phyloP scores from a whole-genome alignment of 805 yeast genomes.

The Babjeviella inositovora region DNA sequence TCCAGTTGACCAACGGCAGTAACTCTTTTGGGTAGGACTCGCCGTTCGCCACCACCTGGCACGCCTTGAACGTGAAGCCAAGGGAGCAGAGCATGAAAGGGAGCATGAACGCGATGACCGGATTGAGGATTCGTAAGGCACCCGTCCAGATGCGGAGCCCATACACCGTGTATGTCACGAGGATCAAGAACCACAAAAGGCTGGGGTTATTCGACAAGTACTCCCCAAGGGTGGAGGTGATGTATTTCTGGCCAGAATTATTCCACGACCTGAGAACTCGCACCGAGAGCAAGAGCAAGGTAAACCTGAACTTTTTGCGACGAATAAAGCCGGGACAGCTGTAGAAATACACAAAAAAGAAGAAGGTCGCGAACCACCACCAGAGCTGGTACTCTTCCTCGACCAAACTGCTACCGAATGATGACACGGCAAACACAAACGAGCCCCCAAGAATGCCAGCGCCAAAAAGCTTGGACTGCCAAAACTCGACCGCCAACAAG shows the following conservation, averaged over 20 bases:
- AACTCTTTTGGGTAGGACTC: slow-evolving; percentile 28
- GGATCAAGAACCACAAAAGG: slow-evolving; percentile 30
- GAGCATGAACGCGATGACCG: slow-evolving; percentile 21
- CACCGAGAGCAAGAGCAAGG: slow-evolving; percentile 15
- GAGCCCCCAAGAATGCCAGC: slow-evolving; percentile 8
- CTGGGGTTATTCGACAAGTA: slow-evolving; percentile 15
- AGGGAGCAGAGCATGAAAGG: slow-evolving; percentile 27
- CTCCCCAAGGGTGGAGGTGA: slow-evolving; percentile 27
- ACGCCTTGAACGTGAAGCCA: slow-evolving; percentile 35
- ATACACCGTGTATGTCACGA: slow-evolving; percentile 15
- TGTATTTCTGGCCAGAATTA: slow-evolving; percentile 76
- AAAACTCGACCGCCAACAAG: slow-evolving; percentile 6
- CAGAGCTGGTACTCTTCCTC: slow-evolving; percentile 96
- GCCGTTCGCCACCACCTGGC: slow-evolving; percentile 36
- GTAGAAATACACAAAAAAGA: slow-evolving; percentile 5
- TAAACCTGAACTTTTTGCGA: slow-evolving; percentile 1
- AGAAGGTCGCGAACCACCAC: slow-evolving; percentile 60
- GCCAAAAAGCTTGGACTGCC: slow-evolving; percentile 3
- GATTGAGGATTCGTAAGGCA: slow-evolving; percentile 11
- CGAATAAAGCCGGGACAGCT: slow-evolving; percentile 1
- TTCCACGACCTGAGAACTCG: slow-evolving; percentile 73
- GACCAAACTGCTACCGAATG: slow-evolving; percentile 78
- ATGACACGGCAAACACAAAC: slow-evolving; percentile 28
- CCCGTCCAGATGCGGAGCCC: slow-evolving; percentile 5
- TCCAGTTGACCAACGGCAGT: slow-evolving; percentile 7